Conservation (phyloP, 1,284 basidiomycete genomes). For the Rhodotorula sp. region DNA sequence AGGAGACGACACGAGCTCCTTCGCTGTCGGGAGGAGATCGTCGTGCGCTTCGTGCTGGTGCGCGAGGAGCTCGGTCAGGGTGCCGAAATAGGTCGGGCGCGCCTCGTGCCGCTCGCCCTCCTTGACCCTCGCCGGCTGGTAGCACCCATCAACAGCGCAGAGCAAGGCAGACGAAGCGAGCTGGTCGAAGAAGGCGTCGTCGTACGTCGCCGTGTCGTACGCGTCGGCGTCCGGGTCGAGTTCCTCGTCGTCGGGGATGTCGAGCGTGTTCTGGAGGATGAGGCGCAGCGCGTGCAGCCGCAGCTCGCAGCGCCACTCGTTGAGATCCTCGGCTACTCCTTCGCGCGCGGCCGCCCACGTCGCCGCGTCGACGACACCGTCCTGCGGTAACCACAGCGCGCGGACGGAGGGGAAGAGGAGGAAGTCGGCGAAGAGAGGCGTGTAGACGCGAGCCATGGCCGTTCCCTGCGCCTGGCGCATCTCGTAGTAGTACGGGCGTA, state of each 20-base stretch:
- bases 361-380: not conserved
- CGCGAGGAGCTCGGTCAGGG: not conserved
- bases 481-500: not conserved
- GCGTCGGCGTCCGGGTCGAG: conserved; percentile 11
- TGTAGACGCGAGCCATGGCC: not conserved
- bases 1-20: not conserved
- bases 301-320: conserved; percentile 1
- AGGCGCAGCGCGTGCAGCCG: not conserved
- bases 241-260: conserved; percentile 6
- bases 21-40: not conserved
- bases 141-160: conserved; percentile 13
- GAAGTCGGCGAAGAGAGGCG: conserved; percentile 28
- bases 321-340: not conserved
- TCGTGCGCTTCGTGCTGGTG: conserved; percentile 29
- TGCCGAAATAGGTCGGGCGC: conserved; percentile 20
- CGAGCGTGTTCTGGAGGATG: conserved; percentile 1
- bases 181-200: conserved; percentile 2
- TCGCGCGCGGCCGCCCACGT: not conserved
- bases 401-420: not conserved
- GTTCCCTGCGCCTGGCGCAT: not conserved
- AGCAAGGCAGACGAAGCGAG: not conserved
- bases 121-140: not conserved
- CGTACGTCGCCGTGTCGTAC: not conserved
- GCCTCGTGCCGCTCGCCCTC: not conserved
- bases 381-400: not conserved